These are phyloP conservation scores for Euphrasia arctica DNA, from an alignment of 305 asterid genomes.

Conservation along the genomic window DNA sequence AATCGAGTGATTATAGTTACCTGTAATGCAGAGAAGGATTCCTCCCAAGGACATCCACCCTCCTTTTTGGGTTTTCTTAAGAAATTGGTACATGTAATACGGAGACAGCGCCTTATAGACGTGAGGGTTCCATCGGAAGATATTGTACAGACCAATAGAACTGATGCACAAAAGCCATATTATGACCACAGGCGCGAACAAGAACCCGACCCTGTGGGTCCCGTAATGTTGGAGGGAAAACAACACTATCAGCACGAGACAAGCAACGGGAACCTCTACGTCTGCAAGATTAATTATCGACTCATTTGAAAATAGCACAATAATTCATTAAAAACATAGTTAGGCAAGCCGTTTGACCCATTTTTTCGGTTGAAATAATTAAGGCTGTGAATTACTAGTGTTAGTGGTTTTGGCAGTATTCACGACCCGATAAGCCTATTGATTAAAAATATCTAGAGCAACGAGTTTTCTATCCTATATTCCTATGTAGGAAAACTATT, in stretches of 20 bases:
- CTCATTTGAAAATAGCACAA: background rate
- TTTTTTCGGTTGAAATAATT: too few species aligned
- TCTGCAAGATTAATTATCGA: background rate
- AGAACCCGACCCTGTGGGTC: constrained; percentile 13
- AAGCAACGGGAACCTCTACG: constrained; percentile 9
- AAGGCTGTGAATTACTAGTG: too few species aligned
- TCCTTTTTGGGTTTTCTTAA: constrained; percentile 6
- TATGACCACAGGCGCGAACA: constrained; percentile 6
- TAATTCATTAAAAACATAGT: background rate
- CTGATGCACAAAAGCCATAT: constrained; percentile 11
- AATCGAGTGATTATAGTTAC: background rate
- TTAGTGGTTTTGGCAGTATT: background rate
- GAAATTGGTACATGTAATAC: constrained; percentile 12
- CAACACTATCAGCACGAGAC: background rate
- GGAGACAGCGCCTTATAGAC: constrained; percentile 11
- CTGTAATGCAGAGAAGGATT: constrained; percentile 5
- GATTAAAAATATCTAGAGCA: too few species aligned
- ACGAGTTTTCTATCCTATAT: too few species aligned
- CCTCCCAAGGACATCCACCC: constrained; percentile 18
- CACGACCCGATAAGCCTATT: background rate
- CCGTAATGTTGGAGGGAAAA: constrained; percentile 9
- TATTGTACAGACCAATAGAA: constrained; percentile 12
- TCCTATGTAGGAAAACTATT: too few species aligned
- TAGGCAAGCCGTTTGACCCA: too few species aligned
- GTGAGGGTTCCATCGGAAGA: constrained; percentile 12